These are phyloP conservation scores for Pichia sp. DNA, from an alignment of 1,139 yeast species.

Conservation along the genomic window DNA sequence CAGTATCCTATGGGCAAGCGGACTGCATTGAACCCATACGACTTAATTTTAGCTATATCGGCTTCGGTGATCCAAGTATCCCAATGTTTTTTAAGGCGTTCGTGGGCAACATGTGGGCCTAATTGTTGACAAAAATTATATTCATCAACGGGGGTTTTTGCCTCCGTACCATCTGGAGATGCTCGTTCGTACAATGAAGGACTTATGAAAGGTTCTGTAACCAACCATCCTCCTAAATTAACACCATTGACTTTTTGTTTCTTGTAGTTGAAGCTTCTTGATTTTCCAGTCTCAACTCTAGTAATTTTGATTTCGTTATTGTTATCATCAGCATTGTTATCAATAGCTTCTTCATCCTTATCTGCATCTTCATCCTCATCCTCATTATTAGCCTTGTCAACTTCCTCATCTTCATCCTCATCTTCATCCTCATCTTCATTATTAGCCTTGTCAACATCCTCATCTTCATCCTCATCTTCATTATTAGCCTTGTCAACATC, in stretches of 20 bases:
- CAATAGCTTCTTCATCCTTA: background rate
- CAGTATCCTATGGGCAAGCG: constrained; percentile 95
- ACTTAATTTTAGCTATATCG: constrained; percentile 61
- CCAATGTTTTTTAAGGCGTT: constrained; percentile 69
- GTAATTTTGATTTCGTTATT: background rate
- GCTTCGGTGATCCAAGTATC: constrained; percentile 66
- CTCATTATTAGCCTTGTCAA: too few relatives aligned
- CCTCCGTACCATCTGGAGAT: constrained; percentile 33
- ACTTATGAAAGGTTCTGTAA: constrained; percentile 80
- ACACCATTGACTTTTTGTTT: constrained; percentile 64
- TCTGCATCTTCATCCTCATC: background rate
- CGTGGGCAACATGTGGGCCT: constrained; percentile 56
- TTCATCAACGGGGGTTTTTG: constrained; percentile 76
- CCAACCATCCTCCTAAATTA: constrained; percentile 90
- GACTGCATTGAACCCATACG: constrained; percentile 75
- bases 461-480: background rate
- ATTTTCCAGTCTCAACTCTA: background rate
- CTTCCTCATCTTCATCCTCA: too few relatives aligned
- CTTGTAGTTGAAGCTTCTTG: constrained; percentile 40
- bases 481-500: too few relatives aligned
- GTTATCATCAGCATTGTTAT: background rate
- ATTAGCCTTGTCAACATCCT: background rate
- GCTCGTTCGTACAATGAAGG: constrained; percentile 59
- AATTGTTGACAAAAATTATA: constrained; percentile 60
- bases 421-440: background rate